Percentiles rank a stretch among this genome's conserved stretches.
Evolutionary conservation across 139 green algal genomes (phyloP).

Genomic region (Volvox africanus): DNA sequence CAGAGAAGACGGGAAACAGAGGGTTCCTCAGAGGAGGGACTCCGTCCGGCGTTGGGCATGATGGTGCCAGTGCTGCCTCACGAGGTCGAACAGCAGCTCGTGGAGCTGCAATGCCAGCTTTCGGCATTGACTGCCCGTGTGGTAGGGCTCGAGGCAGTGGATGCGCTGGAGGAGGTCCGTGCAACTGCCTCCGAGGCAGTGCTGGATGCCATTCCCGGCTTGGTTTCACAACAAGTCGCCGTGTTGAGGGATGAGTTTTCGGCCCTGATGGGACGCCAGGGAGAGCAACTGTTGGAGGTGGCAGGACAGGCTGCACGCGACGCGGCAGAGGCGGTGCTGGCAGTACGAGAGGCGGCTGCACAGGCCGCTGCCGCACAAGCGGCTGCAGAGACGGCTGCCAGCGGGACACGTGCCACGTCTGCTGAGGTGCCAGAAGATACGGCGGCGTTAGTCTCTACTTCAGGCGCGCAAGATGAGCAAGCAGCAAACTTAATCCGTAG

Average conservation of each 20-base stretch:
- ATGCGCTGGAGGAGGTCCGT: constrained; percentile 22
- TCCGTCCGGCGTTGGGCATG: constrained; percentile 3
- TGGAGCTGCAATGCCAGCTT: neutral
- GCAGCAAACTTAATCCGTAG: neutral
- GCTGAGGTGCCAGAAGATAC: neutral
- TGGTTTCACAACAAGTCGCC: constrained; percentile 7
- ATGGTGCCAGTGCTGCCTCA: constrained; percentile 36
- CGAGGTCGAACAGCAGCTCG: constrained; percentile 17
- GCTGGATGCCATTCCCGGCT: constrained; percentile 30
- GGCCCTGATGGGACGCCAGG: neutral
- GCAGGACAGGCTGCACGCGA: neutral
- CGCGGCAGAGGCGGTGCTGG: constrained; percentile 18
- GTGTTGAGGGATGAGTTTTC: neutral
- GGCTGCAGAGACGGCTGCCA: neutral
- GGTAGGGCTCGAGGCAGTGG: constrained; percentile 1
- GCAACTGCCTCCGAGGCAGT: constrained; percentile 10
- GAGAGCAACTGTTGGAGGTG: neutral
- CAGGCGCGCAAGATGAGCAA: neutral
- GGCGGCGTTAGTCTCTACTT: neutral
- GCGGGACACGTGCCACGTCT: neutral
- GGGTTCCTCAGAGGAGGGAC: neutral
- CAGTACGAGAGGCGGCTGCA: neutral
- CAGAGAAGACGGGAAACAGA: neutral
- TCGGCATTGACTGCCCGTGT: neutral
- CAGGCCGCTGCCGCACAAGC: neutral